Conservation (phyloP, 805 yeast genomes). For the Pichia cephalocereana region DNA sequence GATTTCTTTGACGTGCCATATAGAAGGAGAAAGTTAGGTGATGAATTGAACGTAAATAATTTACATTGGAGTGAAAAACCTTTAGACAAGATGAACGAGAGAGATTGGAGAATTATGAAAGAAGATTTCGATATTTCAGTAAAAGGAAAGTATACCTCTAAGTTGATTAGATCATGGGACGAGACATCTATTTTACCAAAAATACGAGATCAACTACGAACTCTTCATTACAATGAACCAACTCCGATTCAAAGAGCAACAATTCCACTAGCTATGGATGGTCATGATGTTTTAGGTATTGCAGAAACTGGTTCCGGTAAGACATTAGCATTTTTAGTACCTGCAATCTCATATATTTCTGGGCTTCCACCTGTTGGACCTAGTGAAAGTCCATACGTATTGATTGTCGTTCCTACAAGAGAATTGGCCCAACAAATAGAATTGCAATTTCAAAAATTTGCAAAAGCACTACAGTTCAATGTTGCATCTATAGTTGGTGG, state of each 20-base stretch:
- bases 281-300: slow-evolving; percentile 72
- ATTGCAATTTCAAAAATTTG: slow-evolving; percentile 38
- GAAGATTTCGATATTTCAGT: slow-evolving; percentile 66
- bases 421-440: slow-evolving; percentile 88
- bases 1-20: slow-evolving; percentile 5
- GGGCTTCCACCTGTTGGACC: slow-evolving; percentile 36
- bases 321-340: slow-evolving; percentile 74
- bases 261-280: slow-evolving; percentile 55
- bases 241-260: slow-evolving; percentile 90
- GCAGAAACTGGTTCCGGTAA: slow-evolving; percentile 98
- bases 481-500: slow-evolving; percentile 81
- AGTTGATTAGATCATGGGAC: slow-evolving; percentile 69
- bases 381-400: slow-evolving; percentile 61
- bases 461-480: slow-evolving; percentile 28
- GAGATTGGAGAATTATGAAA: slow-evolving; percentile 86
- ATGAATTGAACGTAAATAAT: slow-evolving; percentile 2
- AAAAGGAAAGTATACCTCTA: slow-evolving; percentile 38
- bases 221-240: slow-evolving; percentile 49
- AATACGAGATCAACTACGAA: slow-evolving; percentile 26
- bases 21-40: slow-evolving; percentile 1
- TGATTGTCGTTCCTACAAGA: slow-evolving; percentile 86
- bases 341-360: slow-evolving; percentile 50
- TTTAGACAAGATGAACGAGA: slow-evolving; percentile 51
- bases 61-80: slow-evolving; percentile 64
- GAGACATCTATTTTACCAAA: slow-evolving; percentile 44